Conservation (phyloP, 2,329 filamentous ascomycete species). For the Chaetomium olivaceum region DNA sequence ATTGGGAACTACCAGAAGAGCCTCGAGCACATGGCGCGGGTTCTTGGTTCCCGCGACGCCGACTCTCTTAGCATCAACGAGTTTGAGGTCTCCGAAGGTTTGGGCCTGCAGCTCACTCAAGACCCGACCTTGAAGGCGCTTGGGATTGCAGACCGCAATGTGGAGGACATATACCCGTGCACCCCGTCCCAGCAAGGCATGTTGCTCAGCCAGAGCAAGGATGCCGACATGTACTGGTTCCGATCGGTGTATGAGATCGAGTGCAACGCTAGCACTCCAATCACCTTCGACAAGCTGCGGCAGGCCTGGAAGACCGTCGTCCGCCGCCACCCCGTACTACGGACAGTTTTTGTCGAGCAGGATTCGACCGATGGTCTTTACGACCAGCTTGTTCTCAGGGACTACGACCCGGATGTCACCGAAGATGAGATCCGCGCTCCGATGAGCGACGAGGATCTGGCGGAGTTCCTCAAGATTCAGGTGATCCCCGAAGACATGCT, state of each 20-base stretch:
- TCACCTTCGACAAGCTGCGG: conserved; percentile 3
- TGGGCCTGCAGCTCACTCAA: background rate
- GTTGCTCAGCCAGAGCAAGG: conserved; percentile 20
- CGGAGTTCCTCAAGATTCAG: conserved; percentile 9
- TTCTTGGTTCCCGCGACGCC: background rate
- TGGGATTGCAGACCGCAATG: conserved; percentile 12
- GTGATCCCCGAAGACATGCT: conserved; percentile 9
- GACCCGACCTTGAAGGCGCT: conserved; percentile 6
- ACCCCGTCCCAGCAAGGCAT: conserved; percentile 36
- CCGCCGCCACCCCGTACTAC: conserved; percentile 15
- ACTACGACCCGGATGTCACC: conserved; percentile 15
- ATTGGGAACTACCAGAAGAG: conserved; percentile 18
- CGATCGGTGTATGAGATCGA: conserved; percentile 13
- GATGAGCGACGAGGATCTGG: conserved; percentile 1
- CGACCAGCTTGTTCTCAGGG: conserved; percentile 19
- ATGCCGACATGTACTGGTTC: conserved; percentile 18
- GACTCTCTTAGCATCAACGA: conserved; percentile 1
- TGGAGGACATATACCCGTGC: conserved; percentile 37
- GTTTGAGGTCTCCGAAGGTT: background rate
- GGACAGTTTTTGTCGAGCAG: conserved; percentile 23
- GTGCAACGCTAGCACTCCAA: background rate
- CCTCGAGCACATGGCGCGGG: conserved; percentile 13
- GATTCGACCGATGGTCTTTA: conserved; percentile 18
- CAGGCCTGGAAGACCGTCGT: conserved; percentile 22
- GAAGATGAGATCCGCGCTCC: conserved; percentile 7